phyloP scores from a whole-genome alignment of 257 asterid genomes.

The Rehmannia glutinosa region DNA sequence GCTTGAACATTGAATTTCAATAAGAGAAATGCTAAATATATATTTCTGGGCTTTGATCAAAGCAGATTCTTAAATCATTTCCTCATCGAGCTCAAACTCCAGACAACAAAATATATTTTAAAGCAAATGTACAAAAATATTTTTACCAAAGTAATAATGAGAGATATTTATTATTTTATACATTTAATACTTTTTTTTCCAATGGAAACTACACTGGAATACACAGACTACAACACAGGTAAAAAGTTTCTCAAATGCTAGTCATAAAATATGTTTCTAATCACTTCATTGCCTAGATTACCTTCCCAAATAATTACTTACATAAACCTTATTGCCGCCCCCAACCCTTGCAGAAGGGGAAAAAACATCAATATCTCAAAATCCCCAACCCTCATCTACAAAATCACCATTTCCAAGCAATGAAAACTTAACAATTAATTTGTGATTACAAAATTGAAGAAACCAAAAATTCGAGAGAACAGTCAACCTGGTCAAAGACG shows the following conservation, averaged over 20 bases:
- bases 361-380: background rate
- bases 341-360: background rate
- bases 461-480: background rate
- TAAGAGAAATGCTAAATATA: no score
- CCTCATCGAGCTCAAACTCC: no score
- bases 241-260: background rate
- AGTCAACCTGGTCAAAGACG: conserved; percentile 53
- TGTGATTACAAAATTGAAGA: background rate
- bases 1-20: no score
- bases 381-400: background rate
- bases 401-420: background rate
- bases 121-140: no score
- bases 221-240: background rate
- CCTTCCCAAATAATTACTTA: background rate
- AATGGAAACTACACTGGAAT: background rate
- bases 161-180: no score
- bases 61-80: no score
- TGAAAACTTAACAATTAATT: background rate
- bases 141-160: no score
- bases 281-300: background rate
- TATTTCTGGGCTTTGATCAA: no score
- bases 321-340: background rate
- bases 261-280: background rate
- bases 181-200: background rate
- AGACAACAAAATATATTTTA: no score